A percentile compares a stretch with the other conserved stretches of the same genome.
Evolutionary conservation across 179 eudicot species (phyloP).

Genomic region (Sideroxylon spinosum): DNA sequence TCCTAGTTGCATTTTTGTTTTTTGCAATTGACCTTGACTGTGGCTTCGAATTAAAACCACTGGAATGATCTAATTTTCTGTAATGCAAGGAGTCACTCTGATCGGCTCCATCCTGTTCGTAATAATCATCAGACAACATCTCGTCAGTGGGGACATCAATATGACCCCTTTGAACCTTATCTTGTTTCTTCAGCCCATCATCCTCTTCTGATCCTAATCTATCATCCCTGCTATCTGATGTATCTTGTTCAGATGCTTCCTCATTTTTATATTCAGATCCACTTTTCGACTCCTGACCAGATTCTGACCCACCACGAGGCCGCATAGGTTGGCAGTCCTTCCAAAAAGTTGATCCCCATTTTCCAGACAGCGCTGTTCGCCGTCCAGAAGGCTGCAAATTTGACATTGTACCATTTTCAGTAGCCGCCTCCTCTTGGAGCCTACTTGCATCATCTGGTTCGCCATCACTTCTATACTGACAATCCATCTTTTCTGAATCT

Average conservation of each 20-base stretch:
- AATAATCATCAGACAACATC: slow-evolving; percentile 96
- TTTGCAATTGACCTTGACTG: slow-evolving; percentile 36
- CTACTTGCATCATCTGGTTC: slow-evolving; percentile 35
- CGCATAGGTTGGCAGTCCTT: slow-evolving; percentile 56
- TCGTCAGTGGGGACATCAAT: slow-evolving; percentile 58
- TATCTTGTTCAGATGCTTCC: slow-evolving; percentile 66
- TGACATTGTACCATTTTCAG: slow-evolving; percentile 34
- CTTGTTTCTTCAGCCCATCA: slow-evolving; percentile 40
- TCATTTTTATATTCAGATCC: slow-evolving; percentile 63
- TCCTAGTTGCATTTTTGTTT: slow-evolving; percentile 31
- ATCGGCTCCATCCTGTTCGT: slow-evolving; percentile 90
- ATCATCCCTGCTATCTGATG: slow-evolving; percentile 47
- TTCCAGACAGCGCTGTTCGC: slow-evolving; percentile 37
- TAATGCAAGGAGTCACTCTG: slow-evolving; percentile 58
- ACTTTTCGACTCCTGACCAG: slow-evolving; percentile 70
- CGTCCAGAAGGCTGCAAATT: slow-evolving; percentile 42
- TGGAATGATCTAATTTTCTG: slow-evolving; percentile 34
- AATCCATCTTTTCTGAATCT: slow-evolving; percentile 44
- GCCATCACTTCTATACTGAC: slow-evolving; percentile 38
- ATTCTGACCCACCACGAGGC: slow-evolving; percentile 41
- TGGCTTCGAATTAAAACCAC: slow-evolving; percentile 38
- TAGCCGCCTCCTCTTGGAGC: slow-evolving; percentile 31
- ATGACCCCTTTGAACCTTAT: slow-evolving; percentile 36
- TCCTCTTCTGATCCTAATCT: slow-evolving; percentile 45
- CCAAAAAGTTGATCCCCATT: slow-evolving; percentile 82